Conservation (phyloP, 164 flowering plant species). For the Brasenia schreberi region DNA sequence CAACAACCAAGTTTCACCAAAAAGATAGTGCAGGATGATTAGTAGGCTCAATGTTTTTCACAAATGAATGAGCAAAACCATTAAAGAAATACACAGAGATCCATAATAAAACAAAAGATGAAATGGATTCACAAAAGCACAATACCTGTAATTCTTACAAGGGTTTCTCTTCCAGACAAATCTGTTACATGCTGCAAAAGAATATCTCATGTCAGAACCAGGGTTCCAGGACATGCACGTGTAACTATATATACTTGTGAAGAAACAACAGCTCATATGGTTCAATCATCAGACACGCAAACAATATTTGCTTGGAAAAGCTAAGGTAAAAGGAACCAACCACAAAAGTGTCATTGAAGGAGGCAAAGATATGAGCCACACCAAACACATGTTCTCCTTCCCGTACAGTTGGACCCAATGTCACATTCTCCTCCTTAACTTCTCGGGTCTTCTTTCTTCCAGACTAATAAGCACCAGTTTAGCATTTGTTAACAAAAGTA, state of each 20-base stretch:
- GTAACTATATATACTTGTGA: neutral
- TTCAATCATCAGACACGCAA: neutral
- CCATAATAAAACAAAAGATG: too few species aligned
- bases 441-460: conserved; percentile 49
- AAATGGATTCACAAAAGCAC: neutral
- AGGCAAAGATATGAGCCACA: conserved; percentile 81
- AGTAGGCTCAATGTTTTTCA: too few species aligned
- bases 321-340: conserved; percentile 24
- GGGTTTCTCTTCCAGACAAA: conserved; percentile 72
- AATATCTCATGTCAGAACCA: neutral
- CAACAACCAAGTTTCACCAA: too few species aligned
- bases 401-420: conserved; percentile 62
- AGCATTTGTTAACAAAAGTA: too few species aligned
- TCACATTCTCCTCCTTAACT: conserved; percentile 66
- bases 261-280: too few species aligned
- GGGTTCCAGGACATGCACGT: neutral
- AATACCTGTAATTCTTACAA: conserved; percentile 74
- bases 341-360: conserved; percentile 83
- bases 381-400: conserved; percentile 86
- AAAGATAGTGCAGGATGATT: too few species aligned
- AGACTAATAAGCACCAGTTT: neutral
- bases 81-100: too few species aligned
- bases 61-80: too few species aligned
- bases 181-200: conserved; percentile 78
- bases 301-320: neutral